Evolutionary conservation across 352 stramenopile genomes (phyloP).

Genomic region (Pythium dissotocum): DNA sequence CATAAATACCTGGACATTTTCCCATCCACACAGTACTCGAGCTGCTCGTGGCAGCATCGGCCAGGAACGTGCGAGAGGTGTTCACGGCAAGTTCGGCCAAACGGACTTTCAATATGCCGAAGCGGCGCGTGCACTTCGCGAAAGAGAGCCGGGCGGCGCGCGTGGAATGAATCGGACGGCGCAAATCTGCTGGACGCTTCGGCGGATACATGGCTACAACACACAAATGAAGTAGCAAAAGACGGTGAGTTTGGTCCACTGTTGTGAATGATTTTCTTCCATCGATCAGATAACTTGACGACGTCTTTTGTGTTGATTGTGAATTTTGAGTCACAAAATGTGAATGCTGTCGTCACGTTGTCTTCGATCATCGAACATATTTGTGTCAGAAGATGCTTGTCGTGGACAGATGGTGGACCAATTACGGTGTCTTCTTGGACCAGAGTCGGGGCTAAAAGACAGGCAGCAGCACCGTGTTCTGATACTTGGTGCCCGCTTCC

Average conservation of each 20-base stretch:
- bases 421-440: neutral
- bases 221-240: neutral
- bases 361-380: neutral
- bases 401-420: too few species aligned
- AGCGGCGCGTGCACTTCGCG: neutral
- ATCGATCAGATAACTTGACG: too few species aligned
- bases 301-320: neutral
- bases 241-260: neutral
- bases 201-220: neutral
- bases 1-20: neutral
- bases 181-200: neutral
- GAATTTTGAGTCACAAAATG: neutral
- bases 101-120: neutral
- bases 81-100: neutral
- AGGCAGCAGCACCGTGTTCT: neutral
- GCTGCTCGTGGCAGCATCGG: neutral
- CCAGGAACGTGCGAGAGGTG: neutral
- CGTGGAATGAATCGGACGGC: neutral
- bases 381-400: neutral
- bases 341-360: neutral
- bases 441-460: neutral
- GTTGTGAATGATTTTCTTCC: too few species aligned
- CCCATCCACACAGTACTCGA: neutral
- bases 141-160: constrained; percentile 1
- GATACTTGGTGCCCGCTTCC: neutral